phyloP scores from a whole-genome alignment of 116 monocot species.

The Trichopus zeylanicus region DNA sequence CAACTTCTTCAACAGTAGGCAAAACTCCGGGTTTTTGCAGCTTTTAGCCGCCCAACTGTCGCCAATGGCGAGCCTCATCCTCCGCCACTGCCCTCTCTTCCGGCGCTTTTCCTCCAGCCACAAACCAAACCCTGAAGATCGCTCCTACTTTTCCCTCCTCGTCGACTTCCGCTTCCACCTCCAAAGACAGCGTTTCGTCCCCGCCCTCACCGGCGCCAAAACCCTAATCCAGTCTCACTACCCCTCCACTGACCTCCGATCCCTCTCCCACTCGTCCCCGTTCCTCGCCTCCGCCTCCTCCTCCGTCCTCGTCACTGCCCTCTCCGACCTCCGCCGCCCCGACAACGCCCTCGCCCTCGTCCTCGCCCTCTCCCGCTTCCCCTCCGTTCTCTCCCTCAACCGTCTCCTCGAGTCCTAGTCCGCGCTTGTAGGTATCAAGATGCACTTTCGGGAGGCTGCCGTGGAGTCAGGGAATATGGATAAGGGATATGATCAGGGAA shows the following conservation, averaged over 20 bases:
- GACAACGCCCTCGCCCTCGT: constrained; percentile 10
- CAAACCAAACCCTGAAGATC: neutral
- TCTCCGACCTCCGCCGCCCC: constrained; percentile 6
- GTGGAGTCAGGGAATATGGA: constrained; percentile 32
- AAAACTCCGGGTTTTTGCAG: too few species aligned
- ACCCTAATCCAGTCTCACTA: constrained; percentile 18
- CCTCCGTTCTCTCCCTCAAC: constrained; percentile 20
- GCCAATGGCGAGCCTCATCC: neutral
- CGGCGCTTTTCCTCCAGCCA: neutral
- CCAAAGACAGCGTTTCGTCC: constrained; percentile 14
- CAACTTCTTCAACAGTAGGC: too few species aligned
- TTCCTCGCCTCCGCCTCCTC: constrained; percentile 18
- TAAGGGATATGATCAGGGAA: too few species aligned
- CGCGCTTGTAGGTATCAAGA: constrained; percentile 22
- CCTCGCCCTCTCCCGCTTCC: neutral
- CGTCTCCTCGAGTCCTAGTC: constrained; percentile 43
- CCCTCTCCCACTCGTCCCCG: constrained; percentile 30
- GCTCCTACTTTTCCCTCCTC: neutral
- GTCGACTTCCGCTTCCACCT: neutral
- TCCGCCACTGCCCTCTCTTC: neutral
- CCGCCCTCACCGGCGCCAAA: constrained; percentile 35
- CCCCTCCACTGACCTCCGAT: constrained; percentile 11
- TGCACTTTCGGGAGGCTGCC: constrained; percentile 17
- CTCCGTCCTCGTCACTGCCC: neutral
- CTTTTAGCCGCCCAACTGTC: too few species aligned